These are phyloP conservation scores for Hypoxylon sp. DNA, from an alignment of 2,329 filamentous ascomycete genomes.

Conservation along the genomic window DNA sequence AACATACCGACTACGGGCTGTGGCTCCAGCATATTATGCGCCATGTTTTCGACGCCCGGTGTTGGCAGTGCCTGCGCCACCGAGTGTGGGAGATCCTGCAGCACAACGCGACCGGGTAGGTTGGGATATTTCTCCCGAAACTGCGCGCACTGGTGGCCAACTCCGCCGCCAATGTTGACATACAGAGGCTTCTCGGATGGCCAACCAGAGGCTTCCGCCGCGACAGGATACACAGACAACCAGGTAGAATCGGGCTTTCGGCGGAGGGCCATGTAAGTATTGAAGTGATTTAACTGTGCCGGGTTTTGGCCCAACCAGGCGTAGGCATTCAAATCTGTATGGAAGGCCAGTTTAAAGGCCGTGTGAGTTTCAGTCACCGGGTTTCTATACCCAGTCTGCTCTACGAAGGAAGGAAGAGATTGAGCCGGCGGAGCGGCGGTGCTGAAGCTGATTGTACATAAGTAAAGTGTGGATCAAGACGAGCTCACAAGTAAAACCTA, in stretches of 20 bases:
- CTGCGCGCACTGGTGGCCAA: constrained; percentile 40
- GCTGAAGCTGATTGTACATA: constrained; percentile 12
- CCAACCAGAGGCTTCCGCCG: not conserved
- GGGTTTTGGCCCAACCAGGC: constrained; percentile 30
- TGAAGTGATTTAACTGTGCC: constrained; percentile 36
- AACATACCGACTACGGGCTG: constrained; percentile 39
- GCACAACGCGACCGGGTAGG: constrained; percentile 30
- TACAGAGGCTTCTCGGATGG: constrained; percentile 7
- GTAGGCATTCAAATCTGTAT: constrained; percentile 22
- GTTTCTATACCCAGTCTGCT: constrained; percentile 34
- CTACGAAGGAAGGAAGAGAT: constrained; percentile 33
- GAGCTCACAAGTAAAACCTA: not conserved
- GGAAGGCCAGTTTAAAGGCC: constrained; percentile 35
- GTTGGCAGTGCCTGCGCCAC: constrained; percentile 27
- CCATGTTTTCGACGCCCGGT: constrained; percentile 38
- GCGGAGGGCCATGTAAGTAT: constrained; percentile 41
- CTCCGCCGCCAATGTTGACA: constrained; percentile 40
- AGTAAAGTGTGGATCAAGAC: no score
- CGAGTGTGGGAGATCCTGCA: constrained; percentile 37
- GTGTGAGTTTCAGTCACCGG: constrained; percentile 24
- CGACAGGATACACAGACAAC: constrained; percentile 42
- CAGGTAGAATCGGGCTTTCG: constrained; percentile 32
- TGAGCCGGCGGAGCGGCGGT: constrained; percentile 25
- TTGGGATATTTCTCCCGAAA: constrained; percentile 37
- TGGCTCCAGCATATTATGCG: constrained; percentile 34